Percentiles rank a stretch among this genome's conserved stretches.
Evolutionary conservation across 495 filamentous ascomycete genomes (phyloP).

Genomic region (Hypoxylon perforatum): DNA sequence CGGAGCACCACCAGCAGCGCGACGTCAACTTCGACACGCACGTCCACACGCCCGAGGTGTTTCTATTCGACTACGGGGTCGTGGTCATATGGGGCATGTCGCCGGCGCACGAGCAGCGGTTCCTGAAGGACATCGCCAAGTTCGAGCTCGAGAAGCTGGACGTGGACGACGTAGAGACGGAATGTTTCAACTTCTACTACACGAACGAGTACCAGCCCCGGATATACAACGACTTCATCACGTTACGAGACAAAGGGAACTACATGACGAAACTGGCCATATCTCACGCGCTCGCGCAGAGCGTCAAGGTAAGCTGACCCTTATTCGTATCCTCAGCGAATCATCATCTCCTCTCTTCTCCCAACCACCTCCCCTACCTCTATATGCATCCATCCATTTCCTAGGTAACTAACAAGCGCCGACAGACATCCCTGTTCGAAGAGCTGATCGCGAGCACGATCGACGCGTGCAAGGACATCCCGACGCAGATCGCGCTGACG

Average conservation of each 20-base stretch:
- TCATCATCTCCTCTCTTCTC: too few species aligned
- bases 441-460: slow-evolving; percentile 95
- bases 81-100: slow-evolving; percentile 99
- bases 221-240: slow-evolving; percentile 99
- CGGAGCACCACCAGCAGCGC: slow-evolving; percentile 19
- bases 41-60: slow-evolving; percentile 92
- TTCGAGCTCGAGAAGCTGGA: slow-evolving; percentile 92
- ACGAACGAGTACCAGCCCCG: slow-evolving; percentile 95
- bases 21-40: slow-evolving; percentile 72
- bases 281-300: slow-evolving; percentile 92
- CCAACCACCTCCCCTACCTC: too few species aligned
- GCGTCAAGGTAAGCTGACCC: slow-evolving; percentile 74
- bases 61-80: slow-evolving; percentile 97
- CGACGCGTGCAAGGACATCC: slow-evolving; percentile 86
- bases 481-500: slow-evolving; percentile 87
- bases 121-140: slow-evolving; percentile 93
- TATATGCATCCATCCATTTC: too few species aligned
- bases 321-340: neutral
- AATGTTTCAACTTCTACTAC: slow-evolving; percentile 99
- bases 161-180: slow-evolving; percentile 89
- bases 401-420: slow-evolving; percentile 21
- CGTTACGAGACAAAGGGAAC: slow-evolving; percentile 87
- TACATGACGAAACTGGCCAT: slow-evolving; percentile 99
- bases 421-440: slow-evolving; percentile 94
- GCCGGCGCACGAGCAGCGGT: slow-evolving; percentile 80